Conservation (phyloP, 805 yeast species). For the Barnettozyma wickerhamii region DNA sequence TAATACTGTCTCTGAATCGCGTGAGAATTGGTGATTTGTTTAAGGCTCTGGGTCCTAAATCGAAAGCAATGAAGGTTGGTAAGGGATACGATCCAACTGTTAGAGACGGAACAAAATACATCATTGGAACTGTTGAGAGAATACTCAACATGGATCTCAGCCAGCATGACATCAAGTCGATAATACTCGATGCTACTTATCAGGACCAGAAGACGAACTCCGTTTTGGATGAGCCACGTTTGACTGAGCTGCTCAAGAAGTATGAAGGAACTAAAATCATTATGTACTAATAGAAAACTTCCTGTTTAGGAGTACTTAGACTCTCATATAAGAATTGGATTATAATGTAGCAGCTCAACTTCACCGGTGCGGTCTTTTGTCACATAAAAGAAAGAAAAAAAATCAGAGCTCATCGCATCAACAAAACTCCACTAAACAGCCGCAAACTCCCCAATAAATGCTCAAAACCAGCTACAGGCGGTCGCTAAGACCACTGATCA, state of each 20-base stretch:
- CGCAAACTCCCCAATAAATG: no score
- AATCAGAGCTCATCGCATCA: constrained; percentile 1
- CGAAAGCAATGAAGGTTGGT: constrained; percentile 24
- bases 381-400: neutral
- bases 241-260: constrained; percentile 20
- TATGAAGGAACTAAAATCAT: constrained; percentile 24
- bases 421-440: neutral
- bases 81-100: constrained; percentile 24
- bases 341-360: no score
- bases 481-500: no score
- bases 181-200: constrained; percentile 24
- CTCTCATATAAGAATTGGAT: no score
- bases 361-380: neutral
- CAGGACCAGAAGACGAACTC: constrained; percentile 25
- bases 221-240: constrained; percentile 23
- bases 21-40: constrained; percentile 83
- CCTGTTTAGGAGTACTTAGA: no score
- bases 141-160: constrained; percentile 16
- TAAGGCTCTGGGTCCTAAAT: constrained; percentile 44
- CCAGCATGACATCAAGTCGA: constrained; percentile 20
- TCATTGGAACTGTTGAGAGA: constrained; percentile 26
- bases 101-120: constrained; percentile 24
- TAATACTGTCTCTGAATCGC: constrained; percentile 69
- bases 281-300: constrained; percentile 14
- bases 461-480: no score